Percentiles rank a stretch among this genome's conserved stretches.
phyloP scores from a whole-genome alignment of 306 rosid species.

The Begonia loranthoides region DNA sequence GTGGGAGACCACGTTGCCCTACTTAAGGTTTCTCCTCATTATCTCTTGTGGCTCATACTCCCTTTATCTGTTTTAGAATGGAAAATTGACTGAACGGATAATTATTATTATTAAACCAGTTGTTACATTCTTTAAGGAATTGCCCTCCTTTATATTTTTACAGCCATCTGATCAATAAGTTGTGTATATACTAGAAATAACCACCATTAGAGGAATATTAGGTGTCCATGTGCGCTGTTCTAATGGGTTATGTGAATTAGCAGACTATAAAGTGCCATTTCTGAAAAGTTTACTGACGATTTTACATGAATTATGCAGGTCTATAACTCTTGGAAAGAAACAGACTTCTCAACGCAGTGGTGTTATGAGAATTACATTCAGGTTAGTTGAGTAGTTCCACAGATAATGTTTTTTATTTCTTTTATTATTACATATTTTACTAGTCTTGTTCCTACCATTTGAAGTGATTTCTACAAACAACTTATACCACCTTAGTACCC shows the following conservation, averaged over 20 bases:
- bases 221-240: background rate
- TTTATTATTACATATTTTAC: background rate
- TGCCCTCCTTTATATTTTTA: too few relatives aligned
- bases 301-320: slow-evolving; percentile 34
- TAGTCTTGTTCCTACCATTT: too few relatives aligned
- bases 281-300: background rate
- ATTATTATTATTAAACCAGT: too few relatives aligned
- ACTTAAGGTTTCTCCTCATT: background rate
- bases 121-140: too few relatives aligned
- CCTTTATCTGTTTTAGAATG: too few relatives aligned
- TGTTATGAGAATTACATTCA: slow-evolving; percentile 88
- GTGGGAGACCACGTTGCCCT: slow-evolving; percentile 87
- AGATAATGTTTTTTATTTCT: background rate
- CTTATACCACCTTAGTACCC: too few relatives aligned
- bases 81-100: too few relatives aligned
- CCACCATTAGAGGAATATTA: background rate
- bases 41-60: background rate
- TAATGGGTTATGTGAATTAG: background rate
- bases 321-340: slow-evolving; percentile 90
- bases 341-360: slow-evolving; percentile 94
- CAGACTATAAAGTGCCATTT: background rate
- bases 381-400: slow-evolving; percentile 34
- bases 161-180: too few relatives aligned
- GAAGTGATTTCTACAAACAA: too few relatives aligned
- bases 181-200: too few relatives aligned